These are phyloP conservation scores for Chenopodium berlandieri DNA, from an alignment of 148 eudicot species.

Conservation along the genomic window DNA sequence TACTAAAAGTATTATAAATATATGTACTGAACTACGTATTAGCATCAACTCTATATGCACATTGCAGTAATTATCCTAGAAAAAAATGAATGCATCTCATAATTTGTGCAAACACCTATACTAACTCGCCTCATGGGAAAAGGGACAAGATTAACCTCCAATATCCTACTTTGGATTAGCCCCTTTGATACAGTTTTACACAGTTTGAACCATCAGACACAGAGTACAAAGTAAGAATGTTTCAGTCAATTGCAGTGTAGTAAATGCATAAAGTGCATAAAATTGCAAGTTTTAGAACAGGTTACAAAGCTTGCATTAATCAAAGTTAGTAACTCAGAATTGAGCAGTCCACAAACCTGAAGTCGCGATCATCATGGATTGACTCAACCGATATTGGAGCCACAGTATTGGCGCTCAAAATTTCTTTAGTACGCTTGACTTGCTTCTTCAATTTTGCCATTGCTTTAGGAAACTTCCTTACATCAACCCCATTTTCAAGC, in stretches of 20 bases:
- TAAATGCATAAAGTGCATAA: not conserved
- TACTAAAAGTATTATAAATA: too few relatives aligned
- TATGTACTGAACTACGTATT: not conserved
- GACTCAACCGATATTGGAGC: conserved; percentile 98
- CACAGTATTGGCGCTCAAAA: conserved; percentile 83
- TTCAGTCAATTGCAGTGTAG: not conserved
- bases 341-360: conserved; percentile 52
- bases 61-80: not conserved
- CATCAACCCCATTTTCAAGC: conserved; percentile 71
- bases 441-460: conserved; percentile 99
- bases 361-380: conserved; percentile 86
- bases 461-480: conserved; percentile 82
- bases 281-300: not conserved
- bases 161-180: not conserved
- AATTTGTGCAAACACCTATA: not conserved
- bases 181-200: not conserved
- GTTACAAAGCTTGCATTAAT: not conserved
- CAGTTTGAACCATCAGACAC: not conserved
- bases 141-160: not conserved
- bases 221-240: not conserved
- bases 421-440: conserved; percentile 96
- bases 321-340: not conserved
- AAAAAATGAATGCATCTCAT: not conserved
- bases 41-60: not conserved
- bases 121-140: not conserved